These are phyloP conservation scores for Biscutella laevigata DNA, from an alignment of 441 rosid genomes.

Conservation along the genomic window DNA sequence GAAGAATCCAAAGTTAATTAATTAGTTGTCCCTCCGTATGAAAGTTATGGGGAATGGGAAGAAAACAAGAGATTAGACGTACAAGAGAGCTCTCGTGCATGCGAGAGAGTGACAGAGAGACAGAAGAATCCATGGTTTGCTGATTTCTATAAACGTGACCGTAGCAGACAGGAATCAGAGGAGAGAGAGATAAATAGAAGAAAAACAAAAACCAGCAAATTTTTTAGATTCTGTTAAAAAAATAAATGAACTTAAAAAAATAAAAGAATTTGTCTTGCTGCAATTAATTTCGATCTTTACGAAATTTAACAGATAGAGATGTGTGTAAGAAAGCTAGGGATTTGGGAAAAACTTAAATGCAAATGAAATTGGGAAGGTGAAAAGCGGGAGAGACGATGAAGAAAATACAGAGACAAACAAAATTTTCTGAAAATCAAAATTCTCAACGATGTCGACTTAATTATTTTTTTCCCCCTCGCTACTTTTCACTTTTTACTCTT, in stretches of 20 bases:
- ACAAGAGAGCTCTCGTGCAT: conserved; percentile 24
- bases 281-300: conserved; percentile 15
- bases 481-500: conserved; percentile 20
- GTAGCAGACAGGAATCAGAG: conserved; percentile 28
- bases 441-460: conserved; percentile 15
- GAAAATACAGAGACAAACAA: not conserved
- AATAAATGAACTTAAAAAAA: too few species aligned
- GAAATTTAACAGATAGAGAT: conserved; percentile 29
- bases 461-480: not conserved
- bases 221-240: too few species aligned
- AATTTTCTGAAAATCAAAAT: conserved; percentile 13
- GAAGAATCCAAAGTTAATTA: not conserved
- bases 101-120: conserved; percentile 27
- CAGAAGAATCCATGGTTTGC: conserved; percentile 30
- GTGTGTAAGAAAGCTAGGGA: conserved; percentile 31
- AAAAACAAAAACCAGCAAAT: too few species aligned
- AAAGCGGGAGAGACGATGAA: conserved; percentile 12
- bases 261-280: conserved; percentile 22
- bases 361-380: conserved; percentile 10
- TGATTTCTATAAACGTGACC: conserved; percentile 26
- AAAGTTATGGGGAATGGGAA: not conserved
- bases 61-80: conserved; percentile 3
- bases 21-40: not conserved
- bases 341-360: conserved; percentile 23
- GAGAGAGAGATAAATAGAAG: too few species aligned